A percentile compares a stretch with the other conserved stretches of the same genome.
Evolutionary conservation across 345 rosid species (phyloP).

Genomic region (Hevea brasiliensis): DNA sequence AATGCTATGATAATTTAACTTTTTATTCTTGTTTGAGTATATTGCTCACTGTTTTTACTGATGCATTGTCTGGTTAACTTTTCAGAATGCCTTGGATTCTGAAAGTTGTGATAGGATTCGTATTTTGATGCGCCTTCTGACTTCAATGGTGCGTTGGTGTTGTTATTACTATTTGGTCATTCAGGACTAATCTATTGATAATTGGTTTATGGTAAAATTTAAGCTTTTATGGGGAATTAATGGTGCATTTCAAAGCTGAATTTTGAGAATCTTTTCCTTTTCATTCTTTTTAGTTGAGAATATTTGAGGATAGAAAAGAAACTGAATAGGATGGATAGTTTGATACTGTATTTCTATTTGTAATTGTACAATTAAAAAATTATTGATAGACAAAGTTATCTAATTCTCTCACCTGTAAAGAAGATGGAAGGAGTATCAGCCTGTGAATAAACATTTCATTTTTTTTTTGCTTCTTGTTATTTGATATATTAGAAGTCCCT

Average conservation of each 20-base stretch:
- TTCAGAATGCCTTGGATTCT: constrained; percentile 72
- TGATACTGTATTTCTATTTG: no score
- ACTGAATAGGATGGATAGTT: not conserved
- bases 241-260: not conserved
- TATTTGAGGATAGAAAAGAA: not conserved
- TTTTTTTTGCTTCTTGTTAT: not conserved
- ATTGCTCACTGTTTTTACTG: not conserved
- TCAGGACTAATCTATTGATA: not conserved
- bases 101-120: constrained; percentile 78
- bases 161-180: constrained; percentile 15
- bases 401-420: not conserved
- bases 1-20: not conserved
- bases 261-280: not conserved
- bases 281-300: not conserved
- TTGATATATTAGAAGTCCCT: not conserved
- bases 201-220: no score
- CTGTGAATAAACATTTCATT: no score
- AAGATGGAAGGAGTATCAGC: not conserved
- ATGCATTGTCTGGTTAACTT: constrained; percentile 11
- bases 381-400: not conserved
- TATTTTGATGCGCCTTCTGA: constrained; percentile 77
- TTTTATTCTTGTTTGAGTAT: not conserved
- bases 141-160: constrained; percentile 62
- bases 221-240: no score
- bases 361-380: not conserved